Evolutionary conservation across 495 filamentous ascomycete species (phyloP).

Genomic region (Xylaria curta): DNA sequence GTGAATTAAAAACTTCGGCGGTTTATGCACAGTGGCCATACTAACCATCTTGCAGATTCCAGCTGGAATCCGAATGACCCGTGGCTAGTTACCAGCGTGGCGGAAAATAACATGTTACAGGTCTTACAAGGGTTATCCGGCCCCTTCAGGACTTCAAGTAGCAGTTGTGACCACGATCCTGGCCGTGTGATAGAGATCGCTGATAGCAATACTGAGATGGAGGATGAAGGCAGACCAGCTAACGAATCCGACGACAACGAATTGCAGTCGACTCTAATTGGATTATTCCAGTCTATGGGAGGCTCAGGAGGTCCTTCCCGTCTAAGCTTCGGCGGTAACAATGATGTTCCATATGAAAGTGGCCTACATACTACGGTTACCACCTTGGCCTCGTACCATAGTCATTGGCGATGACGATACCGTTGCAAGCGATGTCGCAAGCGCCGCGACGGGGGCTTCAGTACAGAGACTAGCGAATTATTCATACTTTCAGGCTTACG

Average conservation of each 20-base stretch:
- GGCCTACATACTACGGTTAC: neutral
- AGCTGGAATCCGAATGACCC: conserved; percentile 96
- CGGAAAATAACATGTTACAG: conserved; percentile 96
- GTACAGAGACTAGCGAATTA: neutral
- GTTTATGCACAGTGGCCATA: conserved; percentile 99
- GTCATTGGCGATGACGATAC: conserved; percentile 13
- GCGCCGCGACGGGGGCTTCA: neutral
- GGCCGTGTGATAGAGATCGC: neutral
- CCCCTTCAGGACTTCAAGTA: neutral
- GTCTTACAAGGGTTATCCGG: conserved; percentile 59
- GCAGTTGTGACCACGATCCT: neutral
- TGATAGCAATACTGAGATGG: conserved; percentile 7
- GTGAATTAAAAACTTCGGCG: conserved; percentile 58
- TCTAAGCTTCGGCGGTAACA: neutral
- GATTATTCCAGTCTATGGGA: too few species aligned
- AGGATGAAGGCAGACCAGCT: neutral
- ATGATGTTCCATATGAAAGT: neutral
- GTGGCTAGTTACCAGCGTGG: conserved; percentile 92
- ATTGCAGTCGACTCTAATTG: neutral
- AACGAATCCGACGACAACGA: neutral
- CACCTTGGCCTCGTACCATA: neutral
- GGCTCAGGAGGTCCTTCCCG: neutral
- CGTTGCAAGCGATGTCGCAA: too few species aligned
- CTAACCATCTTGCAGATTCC: conserved; percentile 93
- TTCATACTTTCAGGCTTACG: conserved; percentile 1